phyloP scores from a whole-genome alignment of 768 basidiomycete species.

The Kwoniella newhampshirensis region DNA sequence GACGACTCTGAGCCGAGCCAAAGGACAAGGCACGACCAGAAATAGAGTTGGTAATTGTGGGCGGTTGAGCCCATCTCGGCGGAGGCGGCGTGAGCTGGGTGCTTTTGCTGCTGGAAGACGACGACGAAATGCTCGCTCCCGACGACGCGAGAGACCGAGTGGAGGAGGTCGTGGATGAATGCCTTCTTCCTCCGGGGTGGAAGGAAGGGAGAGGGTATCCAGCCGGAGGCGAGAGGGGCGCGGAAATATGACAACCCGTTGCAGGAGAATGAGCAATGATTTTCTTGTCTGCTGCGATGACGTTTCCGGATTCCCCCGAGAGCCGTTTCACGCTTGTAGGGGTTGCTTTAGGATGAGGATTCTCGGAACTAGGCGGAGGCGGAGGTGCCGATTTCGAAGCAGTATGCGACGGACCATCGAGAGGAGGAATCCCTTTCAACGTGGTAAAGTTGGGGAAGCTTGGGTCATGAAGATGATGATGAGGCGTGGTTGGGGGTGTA shows the following conservation, averaged over 20 bases:
- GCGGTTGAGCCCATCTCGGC: constrained; percentile 37
- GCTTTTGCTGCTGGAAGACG: constrained; percentile 19
- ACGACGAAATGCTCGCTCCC: constrained; percentile 16
- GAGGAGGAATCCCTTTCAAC: constrained; percentile 8
- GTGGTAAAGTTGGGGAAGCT: constrained; percentile 12
- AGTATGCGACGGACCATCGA: neutral
- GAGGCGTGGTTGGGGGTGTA: constrained; percentile 24
- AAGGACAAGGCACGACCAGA: constrained; percentile 29
- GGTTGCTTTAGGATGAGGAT: neutral
- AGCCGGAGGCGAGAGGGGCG: constrained; percentile 36
- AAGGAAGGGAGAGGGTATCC: constrained; percentile 32
- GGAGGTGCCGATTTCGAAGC: neutral
- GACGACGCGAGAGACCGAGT: constrained; percentile 11
- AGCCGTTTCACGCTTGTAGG: constrained; percentile 6
- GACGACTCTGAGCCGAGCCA: constrained; percentile 24
- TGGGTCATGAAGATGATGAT: constrained; percentile 4
- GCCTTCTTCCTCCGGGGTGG: constrained; percentile 1
- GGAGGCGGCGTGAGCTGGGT: constrained; percentile 14
- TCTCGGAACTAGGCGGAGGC: neutral
- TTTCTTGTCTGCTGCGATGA: constrained; percentile 2
- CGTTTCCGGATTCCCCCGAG: constrained; percentile 5
- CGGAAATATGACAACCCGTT: constrained; percentile 40
- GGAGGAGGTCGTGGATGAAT: neutral
- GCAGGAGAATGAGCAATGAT: constrained; percentile 23
- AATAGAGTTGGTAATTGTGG: constrained; percentile 18